A percentile compares a stretch with the other conserved stretches of the same genome.
These are phyloP conservation scores for Achaetomium macrosporum DNA, from an alignment of 2,329 filamentous ascomycete species.

Conservation along the genomic window DNA sequence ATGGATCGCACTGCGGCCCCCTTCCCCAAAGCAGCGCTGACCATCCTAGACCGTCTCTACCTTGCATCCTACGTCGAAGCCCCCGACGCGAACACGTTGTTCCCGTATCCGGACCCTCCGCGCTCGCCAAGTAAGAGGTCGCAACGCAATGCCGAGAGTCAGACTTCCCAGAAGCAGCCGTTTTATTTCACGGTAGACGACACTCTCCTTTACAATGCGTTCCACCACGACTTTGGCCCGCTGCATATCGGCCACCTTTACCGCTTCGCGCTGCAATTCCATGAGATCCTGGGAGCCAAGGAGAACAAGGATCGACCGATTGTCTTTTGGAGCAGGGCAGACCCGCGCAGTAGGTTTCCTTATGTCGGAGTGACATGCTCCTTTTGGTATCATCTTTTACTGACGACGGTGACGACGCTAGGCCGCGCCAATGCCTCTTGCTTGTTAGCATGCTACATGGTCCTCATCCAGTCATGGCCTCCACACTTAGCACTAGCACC, in stretches of 20 bases:
- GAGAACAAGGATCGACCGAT: slow-evolving; percentile 86
- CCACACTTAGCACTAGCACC: slow-evolving; percentile 92
- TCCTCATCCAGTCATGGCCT: slow-evolving; percentile 95
- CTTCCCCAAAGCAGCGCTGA: slow-evolving; percentile 33
- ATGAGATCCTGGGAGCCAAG: slow-evolving; percentile 87
- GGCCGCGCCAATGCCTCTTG: slow-evolving; percentile 90
- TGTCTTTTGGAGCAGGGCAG: slow-evolving; percentile 92
- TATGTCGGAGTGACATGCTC: background rate
- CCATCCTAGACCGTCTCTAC: slow-evolving; percentile 76
- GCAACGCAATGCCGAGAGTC: slow-evolving; percentile 53
- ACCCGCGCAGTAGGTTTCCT: slow-evolving; percentile 70
- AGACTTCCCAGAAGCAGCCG: slow-evolving; percentile 55
- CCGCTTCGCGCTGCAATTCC: slow-evolving; percentile 90
- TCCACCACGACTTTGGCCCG: slow-evolving; percentile 97
- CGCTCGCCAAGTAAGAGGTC: slow-evolving; percentile 72
- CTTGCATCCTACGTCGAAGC: slow-evolving; percentile 84
- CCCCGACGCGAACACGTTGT: slow-evolving; percentile 74
- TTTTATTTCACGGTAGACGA: slow-evolving; percentile 97
- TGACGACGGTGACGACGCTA: slow-evolving; percentile 34
- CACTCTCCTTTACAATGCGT: slow-evolving; percentile 90
- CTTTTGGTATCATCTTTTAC: background rate
- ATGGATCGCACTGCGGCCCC: slow-evolving; percentile 24
- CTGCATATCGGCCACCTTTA: slow-evolving; percentile 96
- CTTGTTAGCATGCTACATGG: slow-evolving; percentile 96
- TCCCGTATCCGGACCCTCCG: slow-evolving; percentile 65